phyloP scores from a whole-genome alignment of 2,329 filamentous ascomycete genomes.

The Talaromyces atroroseus region DNA sequence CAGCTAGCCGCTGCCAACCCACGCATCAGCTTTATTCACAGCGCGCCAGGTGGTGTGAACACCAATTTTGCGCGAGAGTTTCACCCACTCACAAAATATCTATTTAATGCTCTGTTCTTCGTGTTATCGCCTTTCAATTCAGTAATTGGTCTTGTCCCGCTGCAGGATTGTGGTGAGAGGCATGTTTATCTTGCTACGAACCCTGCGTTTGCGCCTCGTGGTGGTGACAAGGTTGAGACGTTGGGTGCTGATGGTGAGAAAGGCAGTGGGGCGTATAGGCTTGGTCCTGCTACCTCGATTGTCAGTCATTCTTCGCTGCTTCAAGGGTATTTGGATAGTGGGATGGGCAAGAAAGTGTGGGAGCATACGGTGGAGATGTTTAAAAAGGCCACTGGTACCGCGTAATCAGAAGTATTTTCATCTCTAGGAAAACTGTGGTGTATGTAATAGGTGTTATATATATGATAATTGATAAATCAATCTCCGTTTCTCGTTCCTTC shows the following conservation, averaged over 20 bases:
- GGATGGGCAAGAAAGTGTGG: slow-evolving; percentile 18
- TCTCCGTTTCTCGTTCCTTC: neutral
- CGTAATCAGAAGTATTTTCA: neutral
- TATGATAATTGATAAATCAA: neutral
- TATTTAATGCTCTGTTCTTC: neutral
- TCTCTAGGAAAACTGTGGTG: no score
- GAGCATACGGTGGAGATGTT: slow-evolving; percentile 19
- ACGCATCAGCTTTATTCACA: slow-evolving; percentile 46
- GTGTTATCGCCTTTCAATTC: slow-evolving; percentile 12
- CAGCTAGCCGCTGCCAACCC: slow-evolving; percentile 45
- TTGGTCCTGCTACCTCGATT: slow-evolving; percentile 17
- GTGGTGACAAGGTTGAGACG: slow-evolving; percentile 9
- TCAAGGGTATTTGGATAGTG: slow-evolving; percentile 13
- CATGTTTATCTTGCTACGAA: slow-evolving; percentile 19
- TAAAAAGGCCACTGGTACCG: slow-evolving; percentile 1
- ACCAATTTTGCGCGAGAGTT: slow-evolving; percentile 51
- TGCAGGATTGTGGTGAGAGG: slow-evolving; percentile 20
- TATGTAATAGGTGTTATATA: neutral
- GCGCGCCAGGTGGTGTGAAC: slow-evolving; percentile 45
- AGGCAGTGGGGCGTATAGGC: slow-evolving; percentile 18
- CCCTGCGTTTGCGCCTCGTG: slow-evolving; percentile 11
- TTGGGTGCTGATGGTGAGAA: slow-evolving; percentile 15
- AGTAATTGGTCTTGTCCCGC: slow-evolving; percentile 12
- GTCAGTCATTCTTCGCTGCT: slow-evolving; percentile 12
- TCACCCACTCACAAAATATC: slow-evolving; percentile 14